phyloP scores from a whole-genome alignment of 2,329 filamentous ascomycete species.

The Pseudogymnoascus sp. region DNA sequence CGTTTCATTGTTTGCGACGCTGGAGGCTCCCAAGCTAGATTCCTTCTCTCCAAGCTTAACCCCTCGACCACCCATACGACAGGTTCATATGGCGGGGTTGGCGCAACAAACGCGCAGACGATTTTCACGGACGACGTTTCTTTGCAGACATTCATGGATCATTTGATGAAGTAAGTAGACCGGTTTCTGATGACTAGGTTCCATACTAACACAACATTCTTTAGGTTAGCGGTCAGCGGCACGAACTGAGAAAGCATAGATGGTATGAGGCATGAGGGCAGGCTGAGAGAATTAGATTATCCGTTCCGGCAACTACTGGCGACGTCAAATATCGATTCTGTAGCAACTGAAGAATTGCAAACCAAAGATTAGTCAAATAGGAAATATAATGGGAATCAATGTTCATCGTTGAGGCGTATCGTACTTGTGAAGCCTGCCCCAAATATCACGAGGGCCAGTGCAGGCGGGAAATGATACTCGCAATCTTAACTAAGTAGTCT shows the following conservation, averaged over 20 bases:
- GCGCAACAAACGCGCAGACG: conserved; percentile 81
- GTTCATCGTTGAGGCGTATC: neutral
- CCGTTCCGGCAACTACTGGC: conserved; percentile 7
- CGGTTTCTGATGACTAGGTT: neutral
- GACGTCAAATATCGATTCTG: conserved; percentile 3
- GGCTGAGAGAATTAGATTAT: conserved; percentile 9
- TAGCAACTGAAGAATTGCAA: conserved; percentile 5
- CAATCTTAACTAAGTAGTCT: neutral
- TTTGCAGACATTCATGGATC: conserved; percentile 98
- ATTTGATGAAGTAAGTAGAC: conserved; percentile 85
- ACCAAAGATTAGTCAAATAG: conserved; percentile 9
- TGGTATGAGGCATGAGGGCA: neutral
- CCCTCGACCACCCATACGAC: conserved; percentile 95
- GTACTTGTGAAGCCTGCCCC: neutral
- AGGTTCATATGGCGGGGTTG: conserved; percentile 81
- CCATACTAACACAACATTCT: neutral
- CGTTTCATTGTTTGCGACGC: conserved; percentile 98
- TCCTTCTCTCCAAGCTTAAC: conserved; percentile 93
- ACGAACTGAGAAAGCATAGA: conserved; percentile 33
- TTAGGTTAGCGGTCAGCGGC: conserved; percentile 42
- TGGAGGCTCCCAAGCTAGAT: conserved; percentile 95
- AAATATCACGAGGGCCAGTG: neutral
- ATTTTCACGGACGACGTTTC: conserved; percentile 99
- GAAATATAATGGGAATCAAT: conserved; percentile 9
- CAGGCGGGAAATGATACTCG: neutral